phyloP scores from a whole-genome alignment of 192 early-diverging fungal species.

The Gaertneriomyces semiglobifer region DNA sequence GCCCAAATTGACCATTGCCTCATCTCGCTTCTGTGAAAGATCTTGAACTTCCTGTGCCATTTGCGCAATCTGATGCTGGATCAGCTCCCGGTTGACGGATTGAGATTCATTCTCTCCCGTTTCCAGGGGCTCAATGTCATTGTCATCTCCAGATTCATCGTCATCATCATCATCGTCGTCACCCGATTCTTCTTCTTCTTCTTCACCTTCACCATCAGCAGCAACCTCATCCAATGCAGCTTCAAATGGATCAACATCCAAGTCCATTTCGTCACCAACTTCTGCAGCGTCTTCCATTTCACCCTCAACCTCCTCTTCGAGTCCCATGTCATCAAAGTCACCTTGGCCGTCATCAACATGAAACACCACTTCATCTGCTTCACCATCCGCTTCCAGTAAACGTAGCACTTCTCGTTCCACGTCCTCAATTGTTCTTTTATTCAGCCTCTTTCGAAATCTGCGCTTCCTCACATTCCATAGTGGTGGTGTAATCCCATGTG shows the following conservation, averaged over 20 bases:
- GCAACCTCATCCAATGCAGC: conserved; percentile 38
- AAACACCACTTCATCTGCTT: conserved; percentile 68
- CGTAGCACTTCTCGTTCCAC: conserved; percentile 81
- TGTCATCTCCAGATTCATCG: conserved; percentile 23
- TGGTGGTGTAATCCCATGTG: conserved; percentile 76
- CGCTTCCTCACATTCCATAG: conserved; percentile 71
- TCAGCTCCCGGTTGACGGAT: conserved; percentile 12
- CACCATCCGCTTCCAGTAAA: conserved; percentile 66
- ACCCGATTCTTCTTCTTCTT: conserved; percentile 25
- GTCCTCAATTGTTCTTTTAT: conserved; percentile 73
- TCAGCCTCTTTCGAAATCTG: conserved; percentile 76
- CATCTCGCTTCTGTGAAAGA: conserved; percentile 54
- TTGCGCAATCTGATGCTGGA: conserved; percentile 29
- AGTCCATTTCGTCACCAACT: conserved; percentile 43
- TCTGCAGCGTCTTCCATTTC: conserved; percentile 36
- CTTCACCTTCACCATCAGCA: conserved; percentile 30
- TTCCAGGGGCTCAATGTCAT: conserved; percentile 27
- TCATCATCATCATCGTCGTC: conserved; percentile 38
- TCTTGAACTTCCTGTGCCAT: conserved; percentile 65
- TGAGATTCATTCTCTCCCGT: conserved; percentile 28
- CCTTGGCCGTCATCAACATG: conserved; percentile 36
- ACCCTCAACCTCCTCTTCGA: conserved; percentile 32
- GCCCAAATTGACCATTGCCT: conserved; percentile 49
- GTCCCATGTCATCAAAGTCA: conserved; percentile 36
- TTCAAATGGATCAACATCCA: conserved; percentile 22